phyloP scores from a whole-genome alignment of 176 grass and related monocot species.

The Phoenix roebelenii region DNA sequence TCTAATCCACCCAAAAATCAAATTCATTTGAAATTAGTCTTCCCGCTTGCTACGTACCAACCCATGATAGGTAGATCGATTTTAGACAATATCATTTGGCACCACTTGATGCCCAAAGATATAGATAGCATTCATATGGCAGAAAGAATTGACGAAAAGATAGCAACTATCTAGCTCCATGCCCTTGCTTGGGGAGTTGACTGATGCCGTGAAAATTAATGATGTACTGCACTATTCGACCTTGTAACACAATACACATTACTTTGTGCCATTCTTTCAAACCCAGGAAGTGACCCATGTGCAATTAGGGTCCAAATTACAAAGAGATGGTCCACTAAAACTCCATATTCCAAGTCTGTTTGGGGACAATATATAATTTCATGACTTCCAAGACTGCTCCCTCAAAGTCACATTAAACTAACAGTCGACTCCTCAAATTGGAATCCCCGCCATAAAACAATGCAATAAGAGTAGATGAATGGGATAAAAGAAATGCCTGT shows the following conservation, averaged over 20 bases:
- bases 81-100: too few species aligned
- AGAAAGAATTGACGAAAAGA: too few species aligned
- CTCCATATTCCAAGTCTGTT: too few species aligned
- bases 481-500: slow-evolving; percentile 31
- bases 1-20: too few species aligned
- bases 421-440: background rate
- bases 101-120: too few species aligned
- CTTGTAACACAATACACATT: too few species aligned
- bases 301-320: slow-evolving; percentile 25
- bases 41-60: too few species aligned
- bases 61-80: too few species aligned
- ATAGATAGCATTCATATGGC: too few species aligned
- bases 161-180: too few species aligned
- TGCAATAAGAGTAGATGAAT: slow-evolving; percentile 19
- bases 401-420: slow-evolving; percentile 31
- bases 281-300: slow-evolving; percentile 34
- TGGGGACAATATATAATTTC: slow-evolving; percentile 26
- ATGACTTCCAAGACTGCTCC: slow-evolving; percentile 58
- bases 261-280: background rate
- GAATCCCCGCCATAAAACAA: slow-evolving; percentile 19
- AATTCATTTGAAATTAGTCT: too few species aligned
- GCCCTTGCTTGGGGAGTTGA: background rate
- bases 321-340: background rate
- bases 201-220: background rate
- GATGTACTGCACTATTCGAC: too few species aligned